Evolutionary conservation across 257 asterid genomes (phyloP), one percentile per base, ranked within the genome.

Genomic region (Avicennia marina): DNA sequence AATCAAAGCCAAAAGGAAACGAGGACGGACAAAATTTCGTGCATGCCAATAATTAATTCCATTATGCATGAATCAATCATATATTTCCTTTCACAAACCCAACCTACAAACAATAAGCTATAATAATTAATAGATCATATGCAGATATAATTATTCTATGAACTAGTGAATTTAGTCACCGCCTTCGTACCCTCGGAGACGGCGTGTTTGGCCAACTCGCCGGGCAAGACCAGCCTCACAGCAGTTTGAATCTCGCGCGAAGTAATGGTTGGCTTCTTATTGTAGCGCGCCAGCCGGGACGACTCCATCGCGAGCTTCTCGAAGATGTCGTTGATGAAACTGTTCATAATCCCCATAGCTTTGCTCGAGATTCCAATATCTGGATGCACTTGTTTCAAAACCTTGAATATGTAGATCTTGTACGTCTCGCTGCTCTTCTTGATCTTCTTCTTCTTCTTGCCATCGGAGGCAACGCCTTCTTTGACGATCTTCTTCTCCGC

Each of bases 301-400:
- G 78, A 64, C 56, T 76, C 78, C 73, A 57, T 64, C 21, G 82
- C 79, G 24, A 76, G 61, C 51, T 76, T 72, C 74, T 76, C 79
- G 61, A 76, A 71, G 6, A 76, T 56, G 16, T 72, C 78, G 20
- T 76, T 76, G 73, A 76, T 71, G 65, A 76, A 72, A 40, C 78
- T 76, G 76, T 72, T 76, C 73, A 76, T 76, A 18, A 76, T 76
- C 60, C 78, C 82, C 78, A 72, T 76, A 1, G 77, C 76, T 19
- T 75, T 70, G 74, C 80, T 66, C 16, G 77, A 75, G 50, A 75
- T 75, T 13, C 76, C 80, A 6, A 69, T 69, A 29, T 74, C 76
- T 2, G 76, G 80, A 50, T 74, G 80, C 38, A 76, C 76, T 69
- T 72, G 82, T 38, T 75, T 75, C 65, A 75, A 44, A 2, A 75